A percentile compares a stretch with the other conserved stretches of the same genome.
Conservation (phyloP, 2,329 filamentous ascomycete species). For the Gyromitra esculenta region DNA sequence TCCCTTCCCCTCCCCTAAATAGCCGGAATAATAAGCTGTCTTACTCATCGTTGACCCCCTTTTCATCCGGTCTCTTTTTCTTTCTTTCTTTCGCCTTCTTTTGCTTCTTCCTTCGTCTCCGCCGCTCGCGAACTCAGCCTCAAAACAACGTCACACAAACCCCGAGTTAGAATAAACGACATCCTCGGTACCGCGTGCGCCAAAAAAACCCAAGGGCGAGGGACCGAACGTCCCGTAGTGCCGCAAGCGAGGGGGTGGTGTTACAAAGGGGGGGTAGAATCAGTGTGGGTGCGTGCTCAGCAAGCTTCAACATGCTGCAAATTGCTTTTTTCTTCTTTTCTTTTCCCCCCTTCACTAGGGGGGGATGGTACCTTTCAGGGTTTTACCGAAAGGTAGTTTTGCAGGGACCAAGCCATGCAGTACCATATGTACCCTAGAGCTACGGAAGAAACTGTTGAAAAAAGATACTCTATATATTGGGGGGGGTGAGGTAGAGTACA, state of each 20-base stretch:
- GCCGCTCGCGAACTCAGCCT: conserved; percentile 27
- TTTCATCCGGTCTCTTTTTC: conserved; percentile 40
- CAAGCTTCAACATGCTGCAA: conserved; percentile 4
- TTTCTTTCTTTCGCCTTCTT: neutral
- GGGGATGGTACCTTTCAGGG: too few species aligned
- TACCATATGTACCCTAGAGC: conserved; percentile 12
- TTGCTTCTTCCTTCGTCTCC: conserved; percentile 29
- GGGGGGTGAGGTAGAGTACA: too few species aligned
- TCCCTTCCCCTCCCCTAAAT: conserved; percentile 1
- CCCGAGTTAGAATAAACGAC: conserved; percentile 43
- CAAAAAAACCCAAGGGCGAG: conserved; percentile 41
- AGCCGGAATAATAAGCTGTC: conserved; percentile 12
- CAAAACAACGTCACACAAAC: conserved; percentile 34
- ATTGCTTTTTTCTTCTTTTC: conserved; percentile 26
- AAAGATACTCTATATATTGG: neutral
- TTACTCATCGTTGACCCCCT: conserved; percentile 18
- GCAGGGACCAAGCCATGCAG: conserved; percentile 11
- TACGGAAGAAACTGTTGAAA: conserved; percentile 2
- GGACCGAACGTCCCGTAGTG: conserved; percentile 43
- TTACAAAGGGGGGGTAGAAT: conserved; percentile 4
- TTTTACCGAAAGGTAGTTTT: neutral
- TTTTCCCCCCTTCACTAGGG: neutral
- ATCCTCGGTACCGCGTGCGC: conserved; percentile 41
- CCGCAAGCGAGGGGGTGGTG: conserved; percentile 38
- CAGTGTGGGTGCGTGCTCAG: conserved; percentile 38